These are phyloP conservation scores for Pseudogymnoascus pannorum DNA, from an alignment of 2,329 filamentous ascomycete species.

Conservation along the genomic window DNA sequence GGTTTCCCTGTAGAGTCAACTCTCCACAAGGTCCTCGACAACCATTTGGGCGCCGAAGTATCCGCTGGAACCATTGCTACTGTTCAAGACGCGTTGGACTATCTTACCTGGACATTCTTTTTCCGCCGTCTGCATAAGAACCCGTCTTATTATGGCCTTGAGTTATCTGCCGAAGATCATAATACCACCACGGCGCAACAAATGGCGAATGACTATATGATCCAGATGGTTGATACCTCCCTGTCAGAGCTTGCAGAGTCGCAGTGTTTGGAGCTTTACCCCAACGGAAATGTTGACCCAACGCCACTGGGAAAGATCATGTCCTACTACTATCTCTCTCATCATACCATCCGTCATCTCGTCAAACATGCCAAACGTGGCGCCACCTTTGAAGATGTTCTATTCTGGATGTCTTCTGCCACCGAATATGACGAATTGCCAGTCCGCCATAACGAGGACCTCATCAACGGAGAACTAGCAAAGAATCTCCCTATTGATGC, in stretches of 20 bases:
- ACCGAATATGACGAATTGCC: constrained; percentile 97
- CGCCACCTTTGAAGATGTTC: constrained; percentile 71
- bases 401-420: constrained; percentile 88
- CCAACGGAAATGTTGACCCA: constrained; percentile 81
- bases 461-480: constrained; percentile 88
- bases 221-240: constrained; percentile 82
- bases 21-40: constrained; percentile 90
- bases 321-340: constrained; percentile 97
- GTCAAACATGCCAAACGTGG: constrained; percentile 66
- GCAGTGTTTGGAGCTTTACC: constrained; percentile 72
- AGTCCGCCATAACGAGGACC: constrained; percentile 95
- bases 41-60: constrained; percentile 91
- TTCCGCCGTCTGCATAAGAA: constrained; percentile 97
- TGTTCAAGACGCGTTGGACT: constrained; percentile 95
- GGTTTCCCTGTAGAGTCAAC: constrained; percentile 97
- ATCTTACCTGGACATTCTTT: constrained; percentile 99
- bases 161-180: constrained; percentile 88
- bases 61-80: constrained; percentile 87
- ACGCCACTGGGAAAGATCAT: constrained; percentile 96
- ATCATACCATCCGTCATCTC: constrained; percentile 86
- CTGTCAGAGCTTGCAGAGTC: constrained; percentile 75
- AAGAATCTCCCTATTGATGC: constrained; percentile 62
- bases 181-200: constrained; percentile 79
- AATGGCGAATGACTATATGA: constrained; percentile 89
- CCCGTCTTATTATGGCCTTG: constrained; percentile 92